Evolutionary conservation across 345 rosid species (phyloP), one percentile per base, ranked within the genome.

Genomic region (Hibiscus trionum): DNA sequence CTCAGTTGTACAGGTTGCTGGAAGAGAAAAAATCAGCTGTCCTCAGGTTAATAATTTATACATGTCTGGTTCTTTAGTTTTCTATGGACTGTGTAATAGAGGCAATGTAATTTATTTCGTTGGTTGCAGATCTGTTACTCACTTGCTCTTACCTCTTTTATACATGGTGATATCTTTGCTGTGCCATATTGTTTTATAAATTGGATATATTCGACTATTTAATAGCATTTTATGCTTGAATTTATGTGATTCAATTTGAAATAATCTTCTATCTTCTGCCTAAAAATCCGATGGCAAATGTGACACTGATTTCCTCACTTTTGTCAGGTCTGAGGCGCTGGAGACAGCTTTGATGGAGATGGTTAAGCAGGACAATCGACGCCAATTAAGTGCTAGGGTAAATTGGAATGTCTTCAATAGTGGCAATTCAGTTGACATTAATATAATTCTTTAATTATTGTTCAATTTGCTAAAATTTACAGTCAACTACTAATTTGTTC

Each of bases 341-440:
- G 99, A 96, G 88, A 93, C 96, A 11, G 99, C 99, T 77, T 82
- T 96, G 81, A 96, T 96, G 99, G 99, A 96, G 85, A 96, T 96
- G 85, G 99, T 96, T 79, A 93, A 96, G 85, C 97, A 88, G 80
- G 99, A 96, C 69, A 96, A 96, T 72, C 86, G 97, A 49, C 86
- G 97, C 69, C 88, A 96, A 81, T 83, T 96, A 86, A 88, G 98
- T 74, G 99, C 99, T 35, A 85, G 74, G 96, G 99, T 95, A 90
- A 77, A 76, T 37, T 42, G 58, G 63, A 73, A 42, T 58, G 26
- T 27, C 19, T 37, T 75, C 60, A 9, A 21, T 61, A 33, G n/a
- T 68, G 47, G 72, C 55, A 65, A 37, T 65, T 77, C 44, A 31
- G 44, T 46, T 44, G 58, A 44, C 26, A 14, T 65, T 14, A 19